Base-by-base conservation (phyloP, 2,329 filamentous ascomycete genomes). In the Penicillium sp. region DNA sequence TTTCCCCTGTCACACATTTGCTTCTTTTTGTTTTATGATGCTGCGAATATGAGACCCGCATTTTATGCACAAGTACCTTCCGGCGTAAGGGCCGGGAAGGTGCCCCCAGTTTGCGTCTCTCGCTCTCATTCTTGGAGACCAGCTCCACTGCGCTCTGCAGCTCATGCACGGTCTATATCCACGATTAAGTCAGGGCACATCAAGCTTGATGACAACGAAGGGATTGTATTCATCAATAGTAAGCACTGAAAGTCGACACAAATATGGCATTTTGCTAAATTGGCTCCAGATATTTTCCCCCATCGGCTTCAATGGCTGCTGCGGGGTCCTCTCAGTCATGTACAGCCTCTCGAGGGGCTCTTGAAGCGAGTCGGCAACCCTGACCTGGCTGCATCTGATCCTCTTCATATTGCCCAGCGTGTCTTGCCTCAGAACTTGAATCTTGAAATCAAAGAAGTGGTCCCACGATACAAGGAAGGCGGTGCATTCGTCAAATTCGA, bases 141-240 rank as follows among this genome's bases (percentile, higher is more conserved):
- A 19, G 42, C 56, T 61, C 53, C 55, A 45, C 53, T 58, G 39
- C 29, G 50, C 52, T 55, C 25, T 47, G 33, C 55, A 10, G 39
- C 49, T 43, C 26, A 37, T 29, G 45, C 47, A 52, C 61, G 66
- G 75, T 54, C 75, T 81, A 11, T 85, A 83, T 51, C 85, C 86
- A 63, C 66, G 44, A 82, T 89, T 66, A 86, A 89, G 62, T 86
- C 86, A 10, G 93, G 95, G 0, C 92, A 97, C 68, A 96, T 98
- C 64, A 80, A 83, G n/a, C 83, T 90, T 11, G 83, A 81, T 3
- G 78, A 88, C 1, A 89, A 93, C 65, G 91, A 98, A 77, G 88
- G 89, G 0, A 87, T 98, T 46, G 75, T 97, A 7, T 99, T 96
- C 78, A 88, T 98, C 69, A 92, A 96, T 72, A 96, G 90, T 93